Conservation (phyloP, 345 rosid genomes). For the Lepidium africanum region DNA sequence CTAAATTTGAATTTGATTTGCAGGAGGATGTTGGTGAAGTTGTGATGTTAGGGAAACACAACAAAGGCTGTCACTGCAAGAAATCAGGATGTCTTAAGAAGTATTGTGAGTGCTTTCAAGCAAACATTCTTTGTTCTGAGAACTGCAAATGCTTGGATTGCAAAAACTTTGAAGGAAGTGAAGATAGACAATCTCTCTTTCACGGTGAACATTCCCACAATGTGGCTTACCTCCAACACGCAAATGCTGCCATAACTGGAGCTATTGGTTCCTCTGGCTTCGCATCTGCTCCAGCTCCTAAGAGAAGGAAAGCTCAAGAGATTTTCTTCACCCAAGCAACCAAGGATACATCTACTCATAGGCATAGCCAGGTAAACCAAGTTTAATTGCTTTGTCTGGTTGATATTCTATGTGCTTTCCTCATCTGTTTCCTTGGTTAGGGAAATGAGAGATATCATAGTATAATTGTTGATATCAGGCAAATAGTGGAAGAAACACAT, state of each 20-base stretch:
- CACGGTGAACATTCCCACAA: conserved; percentile 70
- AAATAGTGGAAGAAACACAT: conserved; percentile 31
- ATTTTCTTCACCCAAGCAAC: conserved; percentile 44
- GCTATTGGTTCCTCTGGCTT: conserved; percentile 91
- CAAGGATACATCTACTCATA: conserved; percentile 58
- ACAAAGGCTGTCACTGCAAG: conserved; percentile 99
- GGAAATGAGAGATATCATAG: conserved; percentile 1
- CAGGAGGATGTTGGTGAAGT: conserved; percentile 82
- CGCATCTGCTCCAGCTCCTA: conserved; percentile 61
- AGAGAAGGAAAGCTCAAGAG: conserved; percentile 79
- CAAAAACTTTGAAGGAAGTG: conserved; percentile 97
- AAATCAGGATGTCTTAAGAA: conserved; percentile 98
- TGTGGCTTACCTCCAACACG: conserved; percentile 76
- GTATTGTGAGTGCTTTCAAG: conserved; percentile 99
- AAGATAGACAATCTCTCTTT: conserved; percentile 85
- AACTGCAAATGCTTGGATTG: conserved; percentile 97
- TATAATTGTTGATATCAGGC: conserved; percentile 37
- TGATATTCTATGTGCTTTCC: not conserved
- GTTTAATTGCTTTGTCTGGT: not conserved
- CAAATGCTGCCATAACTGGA: conserved; percentile 97
- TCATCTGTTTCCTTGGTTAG: not conserved
- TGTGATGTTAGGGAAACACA: conserved; percentile 69
- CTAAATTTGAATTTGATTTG: not conserved
- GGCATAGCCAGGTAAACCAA: conserved; percentile 56
- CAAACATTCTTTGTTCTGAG: conserved; percentile 94